These are phyloP conservation scores for Tilletiaria anomala DNA, from an alignment of 1,284 basidiomycete genomes.

Conservation along the genomic window DNA sequence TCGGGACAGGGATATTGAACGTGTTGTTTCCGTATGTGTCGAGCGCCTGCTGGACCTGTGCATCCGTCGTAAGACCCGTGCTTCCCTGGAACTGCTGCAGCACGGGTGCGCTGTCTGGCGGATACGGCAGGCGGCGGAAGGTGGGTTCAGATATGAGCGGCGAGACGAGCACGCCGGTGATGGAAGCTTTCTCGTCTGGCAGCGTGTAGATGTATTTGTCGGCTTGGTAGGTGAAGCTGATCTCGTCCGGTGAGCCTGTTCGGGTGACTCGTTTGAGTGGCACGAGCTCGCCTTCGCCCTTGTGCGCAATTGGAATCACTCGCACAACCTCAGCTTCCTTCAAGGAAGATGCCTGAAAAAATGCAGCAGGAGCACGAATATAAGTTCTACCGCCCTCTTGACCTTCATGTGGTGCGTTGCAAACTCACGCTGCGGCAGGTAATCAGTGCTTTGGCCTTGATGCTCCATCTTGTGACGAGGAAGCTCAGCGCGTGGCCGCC, in stretches of 20 bases:
- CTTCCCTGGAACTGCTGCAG: constrained; percentile 57
- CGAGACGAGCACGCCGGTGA: constrained; percentile 25
- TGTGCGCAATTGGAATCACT: constrained; percentile 68
- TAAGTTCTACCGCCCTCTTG: too few relatives aligned
- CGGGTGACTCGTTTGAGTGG: constrained; percentile 48
- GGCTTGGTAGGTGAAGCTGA: constrained; percentile 86
- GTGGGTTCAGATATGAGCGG: constrained; percentile 45
- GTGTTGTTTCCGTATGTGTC: constrained; percentile 33
- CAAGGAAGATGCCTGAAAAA: constrained; percentile 49
- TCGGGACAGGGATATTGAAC: constrained; percentile 35
- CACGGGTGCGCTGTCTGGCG: constrained; percentile 59
- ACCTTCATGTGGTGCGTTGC: constrained; percentile 32
- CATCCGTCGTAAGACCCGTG: constrained; percentile 41
- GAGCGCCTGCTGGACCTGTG: constrained; percentile 26
- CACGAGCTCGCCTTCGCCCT: constrained; percentile 83
- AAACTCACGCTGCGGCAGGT: constrained; percentile 45
- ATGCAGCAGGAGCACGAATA: too few relatives aligned
- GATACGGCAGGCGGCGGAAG: constrained; percentile 78
- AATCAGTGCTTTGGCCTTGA: constrained; percentile 60
- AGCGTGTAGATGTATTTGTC: constrained; percentile 74
- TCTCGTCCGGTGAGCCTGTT: constrained; percentile 42
- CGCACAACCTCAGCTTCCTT: constrained; percentile 66
- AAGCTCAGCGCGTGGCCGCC: constrained; percentile 83
- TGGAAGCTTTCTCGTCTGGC: constrained; percentile 27
- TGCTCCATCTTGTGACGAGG: constrained; percentile 79